Percentiles rank a stretch among this genome's conserved stretches.
Evolutionary conservation across 176 grass and related monocot species (phyloP).

Genomic region (Tuctoria greenei): DNA sequence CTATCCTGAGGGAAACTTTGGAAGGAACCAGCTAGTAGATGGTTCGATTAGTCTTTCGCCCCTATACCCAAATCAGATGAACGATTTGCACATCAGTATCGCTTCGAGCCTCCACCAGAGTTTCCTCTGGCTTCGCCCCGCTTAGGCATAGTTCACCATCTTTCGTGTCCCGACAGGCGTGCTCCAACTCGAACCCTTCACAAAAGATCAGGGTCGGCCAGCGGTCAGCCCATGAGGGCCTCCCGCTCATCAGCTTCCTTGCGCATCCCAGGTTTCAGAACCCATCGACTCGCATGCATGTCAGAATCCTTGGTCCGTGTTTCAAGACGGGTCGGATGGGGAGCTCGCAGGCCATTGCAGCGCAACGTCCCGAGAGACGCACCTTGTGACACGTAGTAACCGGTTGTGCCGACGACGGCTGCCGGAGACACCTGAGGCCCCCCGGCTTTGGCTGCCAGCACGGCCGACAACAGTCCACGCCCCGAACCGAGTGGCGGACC

Average conservation of each 20-base stretch:
- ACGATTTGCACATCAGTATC: constrained; percentile 50
- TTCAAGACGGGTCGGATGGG: constrained; percentile 76
- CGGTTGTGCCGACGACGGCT: no score
- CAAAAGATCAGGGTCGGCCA: constrained; percentile 62
- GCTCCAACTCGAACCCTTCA: constrained; percentile 83
- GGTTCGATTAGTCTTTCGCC: constrained; percentile 52
- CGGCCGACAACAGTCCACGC: no score
- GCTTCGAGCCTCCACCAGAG: constrained; percentile 67
- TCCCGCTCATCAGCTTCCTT: not conserved
- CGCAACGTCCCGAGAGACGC: no score
- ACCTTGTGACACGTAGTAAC: no score
- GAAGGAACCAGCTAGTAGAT: constrained; percentile 55
- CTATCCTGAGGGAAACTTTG: constrained; percentile 58
- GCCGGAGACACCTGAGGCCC: no score
- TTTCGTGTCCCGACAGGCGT: constrained; percentile 60
- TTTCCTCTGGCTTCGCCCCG: constrained; percentile 68
- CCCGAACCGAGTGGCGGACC: no score
- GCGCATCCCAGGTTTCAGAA: not conserved
- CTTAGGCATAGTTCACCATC: constrained; percentile 66
- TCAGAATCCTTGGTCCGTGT: constrained; percentile 83
- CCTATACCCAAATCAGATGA: constrained; percentile 38
- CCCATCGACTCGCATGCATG: constrained; percentile 27
- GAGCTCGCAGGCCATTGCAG: not conserved
- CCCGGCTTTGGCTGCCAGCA: no score
- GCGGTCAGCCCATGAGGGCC: constrained; percentile 22